Evolutionary conservation across 148 eudicot species (phyloP), one percentile per base, ranked within the genome.

Genomic region (Chenopodium berlandieri): DNA sequence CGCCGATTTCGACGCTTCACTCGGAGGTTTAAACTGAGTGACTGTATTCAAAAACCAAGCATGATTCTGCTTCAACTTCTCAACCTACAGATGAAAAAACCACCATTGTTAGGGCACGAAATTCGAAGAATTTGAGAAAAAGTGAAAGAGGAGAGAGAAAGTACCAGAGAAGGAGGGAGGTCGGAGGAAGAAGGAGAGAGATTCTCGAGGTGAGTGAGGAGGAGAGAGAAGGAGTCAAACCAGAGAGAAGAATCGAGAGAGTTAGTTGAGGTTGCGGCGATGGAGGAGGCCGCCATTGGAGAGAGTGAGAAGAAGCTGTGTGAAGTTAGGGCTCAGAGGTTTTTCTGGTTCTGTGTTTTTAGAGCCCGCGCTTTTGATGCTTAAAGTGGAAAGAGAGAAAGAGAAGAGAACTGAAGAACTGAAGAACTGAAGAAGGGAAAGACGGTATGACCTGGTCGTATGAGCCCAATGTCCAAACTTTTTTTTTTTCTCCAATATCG

Each of bases 161-260:
- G 31, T 87, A 95, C 98, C 91, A 93, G 85, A 60, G 86, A 52
- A 14, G 87, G 81, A 27, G 97, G 89, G 44, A 85, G 77, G 83
- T 88, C 88, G 84, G 91, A 84, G 58, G 91, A 84, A 52, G 97
- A 88, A 71, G 78, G 85, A 78, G 94, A 83, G 67, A 85, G 84
- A 69, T 92, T 86, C 78, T 96, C 98, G 80, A 96, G 97, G 31
- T 96, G 90, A 1, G 86, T 86, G 80, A 96, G 94, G 20, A 92
- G 82, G 80, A 82, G 86, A 66, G 89, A 64, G 92, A 94, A 96
- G 0, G 97, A 88, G 64, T 93, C 92, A 91, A 97, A 94, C 99
- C 99, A 96, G n/a, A 96, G 93, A 7, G 97, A 88, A 20, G 92
- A 83, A 83, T 92, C 95, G 67, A 92, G 92, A 13, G 91, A 83